Evolutionary conservation across 139 green algal species (phyloP), one percentile per base, ranked within the genome.

Genomic region (Coelastrella sp.): DNA sequence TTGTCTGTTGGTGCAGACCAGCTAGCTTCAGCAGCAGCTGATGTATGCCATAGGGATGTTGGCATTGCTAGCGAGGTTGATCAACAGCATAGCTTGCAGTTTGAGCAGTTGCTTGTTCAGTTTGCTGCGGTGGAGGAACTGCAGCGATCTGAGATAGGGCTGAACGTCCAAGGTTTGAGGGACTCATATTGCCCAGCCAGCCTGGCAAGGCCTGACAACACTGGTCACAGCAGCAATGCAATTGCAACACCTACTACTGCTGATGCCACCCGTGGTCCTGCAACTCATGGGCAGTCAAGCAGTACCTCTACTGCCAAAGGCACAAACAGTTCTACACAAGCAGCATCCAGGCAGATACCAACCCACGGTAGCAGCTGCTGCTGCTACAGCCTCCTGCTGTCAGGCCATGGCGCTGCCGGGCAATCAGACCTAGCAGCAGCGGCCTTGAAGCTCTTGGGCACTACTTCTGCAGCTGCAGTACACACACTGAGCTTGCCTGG

Each of bases 341-440:
- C 32, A 47, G 32, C 32, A 1, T 1, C 32, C 0, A 47, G 32
- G 32, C 61, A 71, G 11, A 71, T 71, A 10, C 61, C 8, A 10
- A 71, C 10, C 61, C 61, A 19, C 3, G 0, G 6, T 32, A 76
- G 64, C 64, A n/a, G 7, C 19, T 47, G n/a, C 61, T 11, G 11
- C 61, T 86, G 81, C 60, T 22, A 68, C 81, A 47, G 60, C 83
- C 83, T 88, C 6, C 56, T 88, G 17, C 83, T 88, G 66, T 80
- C 54, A 22, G 83, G 83, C 4, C 83, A 88, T 60, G 83, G 83
- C 6, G 19, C 54, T 22, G 68, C 47, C 7, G 83, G 83, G 3
- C 83, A 88, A 68, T 32, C 66, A 58, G 83, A 88, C 47, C 83
- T 88, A 54, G 83, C 83, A 80, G 83, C 68, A n/a, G 66, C 83